Evolutionary conservation across 768 basidiomycete genomes (phyloP).

Genomic region (Chalciporus sphaerocephalus): DNA sequence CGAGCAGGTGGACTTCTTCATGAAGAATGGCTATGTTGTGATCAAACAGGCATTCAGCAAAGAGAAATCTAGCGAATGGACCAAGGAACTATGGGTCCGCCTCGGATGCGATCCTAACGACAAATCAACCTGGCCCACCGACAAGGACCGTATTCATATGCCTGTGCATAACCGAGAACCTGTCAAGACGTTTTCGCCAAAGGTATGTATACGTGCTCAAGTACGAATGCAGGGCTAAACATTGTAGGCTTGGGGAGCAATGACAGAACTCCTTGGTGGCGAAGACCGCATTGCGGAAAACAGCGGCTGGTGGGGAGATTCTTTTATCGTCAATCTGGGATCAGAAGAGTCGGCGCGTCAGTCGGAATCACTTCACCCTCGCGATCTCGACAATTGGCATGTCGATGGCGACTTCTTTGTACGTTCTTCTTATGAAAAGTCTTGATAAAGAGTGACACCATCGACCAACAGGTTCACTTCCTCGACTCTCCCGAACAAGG

Average conservation of each 20-base stretch:
- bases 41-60: conserved; percentile 51
- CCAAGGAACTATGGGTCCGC: conserved; percentile 49
- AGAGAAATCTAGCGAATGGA: conserved; percentile 46
- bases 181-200: conserved; percentile 50
- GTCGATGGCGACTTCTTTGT: conserved; percentile 7
- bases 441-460: not conserved
- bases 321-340: conserved; percentile 11
- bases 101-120: conserved; percentile 51
- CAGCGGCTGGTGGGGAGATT: conserved; percentile 3
- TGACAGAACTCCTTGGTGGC: conserved; percentile 6
- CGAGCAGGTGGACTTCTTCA: conserved; percentile 50
- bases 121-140: conserved; percentile 47
- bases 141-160: conserved; percentile 51
- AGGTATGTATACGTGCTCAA: conserved; percentile 28
- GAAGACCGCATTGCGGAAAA: conserved; percentile 1
- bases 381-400: conserved; percentile 3
- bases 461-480: conserved; percentile 4
- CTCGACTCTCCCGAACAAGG: conserved; percentile 11
- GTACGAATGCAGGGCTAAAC: not conserved
- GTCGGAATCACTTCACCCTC: not conserved
- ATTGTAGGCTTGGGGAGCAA: conserved; percentile 1
- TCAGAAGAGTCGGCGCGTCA: conserved; percentile 5
- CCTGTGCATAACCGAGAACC: conserved; percentile 41
- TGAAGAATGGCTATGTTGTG: conserved; percentile 52
- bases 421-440: not conserved